Conservation (phyloP, 345 rosid genomes). For the Pugionium dolabratum region DNA sequence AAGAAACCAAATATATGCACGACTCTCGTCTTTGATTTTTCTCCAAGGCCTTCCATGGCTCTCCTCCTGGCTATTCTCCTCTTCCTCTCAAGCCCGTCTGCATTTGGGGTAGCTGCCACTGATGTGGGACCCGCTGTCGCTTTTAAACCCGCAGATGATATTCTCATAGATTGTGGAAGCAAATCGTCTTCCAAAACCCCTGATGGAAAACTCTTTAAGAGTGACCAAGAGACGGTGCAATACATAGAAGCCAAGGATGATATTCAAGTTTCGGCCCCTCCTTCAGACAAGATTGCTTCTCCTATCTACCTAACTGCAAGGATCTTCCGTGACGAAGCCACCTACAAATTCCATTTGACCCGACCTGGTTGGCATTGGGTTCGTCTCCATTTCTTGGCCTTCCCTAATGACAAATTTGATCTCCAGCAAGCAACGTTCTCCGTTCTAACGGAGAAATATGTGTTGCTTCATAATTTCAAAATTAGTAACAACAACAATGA, state of each 20-base stretch:
- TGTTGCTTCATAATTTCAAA: conserved; percentile 64
- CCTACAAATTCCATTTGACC: conserved; percentile 51
- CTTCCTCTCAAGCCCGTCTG: conserved; percentile 33
- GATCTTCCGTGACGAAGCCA: conserved; percentile 57
- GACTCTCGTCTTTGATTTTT: conserved; percentile 39
- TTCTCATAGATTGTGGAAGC: conserved; percentile 67
- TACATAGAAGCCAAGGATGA: conserved; percentile 53
- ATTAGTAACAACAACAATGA: conserved; percentile 37
- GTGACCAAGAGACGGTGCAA: conserved; percentile 54
- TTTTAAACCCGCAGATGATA: conserved; percentile 55
- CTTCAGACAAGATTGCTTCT: conserved; percentile 56
- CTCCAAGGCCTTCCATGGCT: conserved; percentile 38
- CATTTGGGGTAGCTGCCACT: conserved; percentile 22
- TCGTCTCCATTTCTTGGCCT: conserved; percentile 62
- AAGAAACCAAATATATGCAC: conserved; percentile 31
- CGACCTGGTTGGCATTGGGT: conserved; percentile 76
- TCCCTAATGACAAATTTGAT: conserved; percentile 48
- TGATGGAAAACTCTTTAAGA: conserved; percentile 63
- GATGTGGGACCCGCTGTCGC: conserved; percentile 22
- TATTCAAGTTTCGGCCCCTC: conserved; percentile 47
- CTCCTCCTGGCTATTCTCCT: conserved; percentile 52
- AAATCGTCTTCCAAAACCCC: conserved; percentile 46
- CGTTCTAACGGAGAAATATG: conserved; percentile 56
- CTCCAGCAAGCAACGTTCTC: conserved; percentile 58
- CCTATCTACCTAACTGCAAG: conserved; percentile 60